Evolutionary conservation across 495 filamentous ascomycete species (phyloP).

Genomic region (Talaromyces stipitatus): DNA sequence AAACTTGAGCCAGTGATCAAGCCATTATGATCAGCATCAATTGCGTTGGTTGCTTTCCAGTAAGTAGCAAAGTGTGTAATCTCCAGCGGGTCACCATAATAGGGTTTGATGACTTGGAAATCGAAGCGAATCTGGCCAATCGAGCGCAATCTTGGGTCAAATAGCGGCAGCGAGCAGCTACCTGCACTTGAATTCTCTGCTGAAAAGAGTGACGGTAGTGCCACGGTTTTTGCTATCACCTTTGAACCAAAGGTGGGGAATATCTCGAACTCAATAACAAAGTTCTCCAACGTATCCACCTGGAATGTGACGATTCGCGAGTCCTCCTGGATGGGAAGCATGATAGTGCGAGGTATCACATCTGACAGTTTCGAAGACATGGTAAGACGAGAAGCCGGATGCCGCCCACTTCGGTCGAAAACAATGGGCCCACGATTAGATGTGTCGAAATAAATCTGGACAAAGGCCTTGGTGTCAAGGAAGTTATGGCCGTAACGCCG

Average conservation of each 20-base stretch:
- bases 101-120: conserved; percentile 94
- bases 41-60: conserved; percentile 94
- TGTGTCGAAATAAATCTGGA: conserved; percentile 81
- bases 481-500: conserved; percentile 97
- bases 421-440: conserved; percentile 60
- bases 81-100: conserved; percentile 85
- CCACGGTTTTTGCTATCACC: conserved; percentile 91
- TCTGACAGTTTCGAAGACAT: conserved; percentile 95
- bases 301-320: conserved; percentile 89
- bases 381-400: conserved; percentile 88
- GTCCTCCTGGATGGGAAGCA: conserved; percentile 94
- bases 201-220: conserved; percentile 76
- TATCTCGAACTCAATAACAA: conserved; percentile 94
- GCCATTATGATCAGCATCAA: conserved; percentile 72
- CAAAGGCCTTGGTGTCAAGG: conserved; percentile 90
- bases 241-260: conserved; percentile 96
- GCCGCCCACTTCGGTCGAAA: conserved; percentile 93
- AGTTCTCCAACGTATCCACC: conserved; percentile 84
- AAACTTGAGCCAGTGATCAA: conserved; percentile 93
- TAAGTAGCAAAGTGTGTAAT: conserved; percentile 98
- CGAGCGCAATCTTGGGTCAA: conserved; percentile 85
- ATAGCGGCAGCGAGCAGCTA: conserved; percentile 75
- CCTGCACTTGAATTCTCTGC: conserved; percentile 68
- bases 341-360: conserved; percentile 88
- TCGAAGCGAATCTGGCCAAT: conserved; percentile 92